Base-by-base conservation (phyloP, 176 grass and related monocot genomes). In the Rhynchospora breviuscula region DNA sequence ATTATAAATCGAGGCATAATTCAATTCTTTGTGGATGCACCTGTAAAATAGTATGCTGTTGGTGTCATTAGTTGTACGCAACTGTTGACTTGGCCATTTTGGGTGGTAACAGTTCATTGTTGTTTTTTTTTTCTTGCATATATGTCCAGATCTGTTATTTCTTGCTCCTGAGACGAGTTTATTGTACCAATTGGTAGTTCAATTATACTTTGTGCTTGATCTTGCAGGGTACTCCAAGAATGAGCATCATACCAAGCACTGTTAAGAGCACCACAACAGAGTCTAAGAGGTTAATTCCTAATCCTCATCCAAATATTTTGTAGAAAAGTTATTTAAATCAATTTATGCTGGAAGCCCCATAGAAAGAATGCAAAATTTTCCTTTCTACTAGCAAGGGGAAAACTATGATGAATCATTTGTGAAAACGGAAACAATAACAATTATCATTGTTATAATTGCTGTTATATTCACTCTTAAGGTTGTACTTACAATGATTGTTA, bases 201-300 rank as follows among this genome's bases (percentile, higher is more conserved):
- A 26, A 57, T 7, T 56, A 33, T 57, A 0, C 29, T 78, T 29
- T 57, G 13, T 78, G 13, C 49, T 15, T 78, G 13, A 57, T 78
- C 73, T 47, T 87, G 40, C 84, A 94, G 94, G 60, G 61, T 71
- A 84, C 67, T 87, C 62, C 48, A 45, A 92, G 86, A 82, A 97
- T 81, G 67, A 46, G 63, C 61, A 44, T 76, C 59, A 83, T 52
- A 65, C 57, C 88, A 71, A 91, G 85, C 89, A 60, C 71, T 60
- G 62, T 67, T 59, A 92, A 86, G 86, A 92, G 69, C 79, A 83
- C 40, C 19, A 86, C 86, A 56, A 18, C 66, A 19, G 90, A 92
- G 81, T 69, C 83, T 79, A 94, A 81, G 87, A 97, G 94, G 94
- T 97, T 76, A 73, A 31, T 88, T 63, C 47, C 80, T 54, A 33